These are phyloP conservation scores for Wickerhamiella azyma DNA, from an alignment of 805 yeast genomes.

Conservation along the genomic window DNA sequence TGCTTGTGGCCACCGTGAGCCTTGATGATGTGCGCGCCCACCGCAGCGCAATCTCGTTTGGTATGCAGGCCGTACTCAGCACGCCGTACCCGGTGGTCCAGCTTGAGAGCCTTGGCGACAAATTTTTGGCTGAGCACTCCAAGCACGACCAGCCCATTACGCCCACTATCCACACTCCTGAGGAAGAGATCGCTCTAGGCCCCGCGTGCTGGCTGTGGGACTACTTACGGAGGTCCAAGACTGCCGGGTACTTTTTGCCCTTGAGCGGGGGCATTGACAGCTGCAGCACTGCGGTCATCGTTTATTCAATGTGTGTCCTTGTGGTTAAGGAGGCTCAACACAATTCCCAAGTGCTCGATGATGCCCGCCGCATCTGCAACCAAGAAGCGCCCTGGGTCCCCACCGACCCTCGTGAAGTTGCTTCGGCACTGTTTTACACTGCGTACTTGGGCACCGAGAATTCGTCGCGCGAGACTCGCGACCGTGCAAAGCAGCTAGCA, in stretches of 20 bases:
- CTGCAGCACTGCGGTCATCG: conserved; percentile 93
- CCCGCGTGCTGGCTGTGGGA: conserved; percentile 99
- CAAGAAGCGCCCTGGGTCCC: conserved; percentile 50
- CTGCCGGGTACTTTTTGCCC: conserved; percentile 87
- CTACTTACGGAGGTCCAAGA: conserved; percentile 76
- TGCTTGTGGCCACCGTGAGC: conserved; percentile 87
- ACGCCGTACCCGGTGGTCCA: conserved; percentile 4
- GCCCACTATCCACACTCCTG: conserved; percentile 53
- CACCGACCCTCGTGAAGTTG: conserved; percentile 56
- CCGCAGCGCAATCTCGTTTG: conserved; percentile 58
- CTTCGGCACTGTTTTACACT: conserved; percentile 67
- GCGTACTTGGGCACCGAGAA: conserved; percentile 93
- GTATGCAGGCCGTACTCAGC: conserved; percentile 41
- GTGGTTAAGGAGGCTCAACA: conserved; percentile 62
- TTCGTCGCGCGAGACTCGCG: conserved; percentile 76
- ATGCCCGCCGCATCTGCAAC: conserved; percentile 57
- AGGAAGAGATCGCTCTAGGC: conserved; percentile 93
- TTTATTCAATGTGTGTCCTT: conserved; percentile 83
- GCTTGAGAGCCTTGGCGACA: background rate
- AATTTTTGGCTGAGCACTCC: background rate
- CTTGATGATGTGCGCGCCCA: conserved; percentile 80
- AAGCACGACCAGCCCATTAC: background rate
- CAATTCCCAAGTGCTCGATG: conserved; percentile 60
- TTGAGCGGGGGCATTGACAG: conserved; percentile 96
- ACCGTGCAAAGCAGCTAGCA: conserved; percentile 68